Evolutionary conservation across 129 eudicot genomes (phyloP).

Genomic region (Chrysanthemum lavandulifolium): DNA sequence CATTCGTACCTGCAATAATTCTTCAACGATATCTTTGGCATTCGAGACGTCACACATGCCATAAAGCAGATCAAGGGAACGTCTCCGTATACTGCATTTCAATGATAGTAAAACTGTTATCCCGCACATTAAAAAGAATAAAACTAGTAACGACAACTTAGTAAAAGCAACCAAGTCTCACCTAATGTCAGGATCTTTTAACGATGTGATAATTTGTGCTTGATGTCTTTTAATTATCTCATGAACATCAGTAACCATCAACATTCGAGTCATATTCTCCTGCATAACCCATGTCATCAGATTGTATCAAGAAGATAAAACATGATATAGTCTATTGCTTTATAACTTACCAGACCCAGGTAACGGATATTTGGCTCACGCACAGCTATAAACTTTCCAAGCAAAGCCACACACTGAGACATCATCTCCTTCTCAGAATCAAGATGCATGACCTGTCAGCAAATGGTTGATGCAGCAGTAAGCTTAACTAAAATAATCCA

Average conservation of each 20-base stretch:
- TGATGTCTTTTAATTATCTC: slow-evolving; percentile 96
- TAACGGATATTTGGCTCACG: slow-evolving; percentile 98
- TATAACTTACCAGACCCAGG: slow-evolving; percentile 84
- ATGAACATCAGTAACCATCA: slow-evolving; percentile 99
- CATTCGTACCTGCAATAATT: slow-evolving; percentile 74
- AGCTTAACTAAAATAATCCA: slow-evolving; percentile 8
- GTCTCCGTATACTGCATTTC: slow-evolving; percentile 75
- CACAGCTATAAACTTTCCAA: slow-evolving; percentile 97
- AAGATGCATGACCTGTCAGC: slow-evolving; percentile 90
- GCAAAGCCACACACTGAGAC: slow-evolving; percentile 99
- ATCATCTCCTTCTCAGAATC: slow-evolving; percentile 99
- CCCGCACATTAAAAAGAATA: neutral
- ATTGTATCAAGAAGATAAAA: slow-evolving; percentile 16
- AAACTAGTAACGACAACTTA: neutral
- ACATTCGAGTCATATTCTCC: slow-evolving; percentile 99
- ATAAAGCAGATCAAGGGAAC: slow-evolving; percentile 94
- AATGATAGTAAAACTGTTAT: neutral
- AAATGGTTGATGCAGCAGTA: slow-evolving; percentile 13
- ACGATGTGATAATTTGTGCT: slow-evolving; percentile 91
- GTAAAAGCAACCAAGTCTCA: slow-evolving; percentile 22
- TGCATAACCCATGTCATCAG: slow-evolving; percentile 53
- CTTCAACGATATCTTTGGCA: slow-evolving; percentile 98
- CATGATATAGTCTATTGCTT: neutral
- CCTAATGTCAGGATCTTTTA: slow-evolving; percentile 99
- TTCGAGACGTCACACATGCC: slow-evolving; percentile 99